Evolutionary conservation across 345 rosid species (phyloP).

Genomic region (Mallotus nudiflorus): DNA sequence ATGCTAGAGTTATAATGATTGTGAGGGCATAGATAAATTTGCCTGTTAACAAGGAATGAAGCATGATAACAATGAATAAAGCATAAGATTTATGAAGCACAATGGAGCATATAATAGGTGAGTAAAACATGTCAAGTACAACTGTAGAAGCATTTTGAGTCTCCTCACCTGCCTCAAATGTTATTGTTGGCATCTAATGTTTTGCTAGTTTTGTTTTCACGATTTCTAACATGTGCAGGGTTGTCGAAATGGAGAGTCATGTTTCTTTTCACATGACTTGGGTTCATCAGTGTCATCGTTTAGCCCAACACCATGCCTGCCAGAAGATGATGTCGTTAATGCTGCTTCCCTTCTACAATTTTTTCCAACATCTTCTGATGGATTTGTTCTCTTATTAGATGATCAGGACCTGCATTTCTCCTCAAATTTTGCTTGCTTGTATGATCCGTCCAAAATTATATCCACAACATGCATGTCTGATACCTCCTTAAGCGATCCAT

Average conservation of each 20-base stretch:
- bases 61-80: neutral
- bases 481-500: slow-evolving; percentile 37
- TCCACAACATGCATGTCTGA: slow-evolving; percentile 57
- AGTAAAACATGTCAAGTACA: neutral
- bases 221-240: slow-evolving; percentile 52
- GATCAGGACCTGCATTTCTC: slow-evolving; percentile 65
- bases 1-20: neutral
- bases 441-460: slow-evolving; percentile 55
- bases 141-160: neutral
- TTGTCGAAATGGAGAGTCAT: slow-evolving; percentile 74
- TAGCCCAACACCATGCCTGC: slow-evolving; percentile 42
- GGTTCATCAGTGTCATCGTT: slow-evolving; percentile 25
- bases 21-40: neutral
- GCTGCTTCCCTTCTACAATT: slow-evolving; percentile 45
- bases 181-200: neutral
- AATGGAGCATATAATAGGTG: neutral
- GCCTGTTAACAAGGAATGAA: neutral
- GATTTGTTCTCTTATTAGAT: slow-evolving; percentile 64
- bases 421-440: slow-evolving; percentile 52
- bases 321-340: slow-evolving; percentile 53
- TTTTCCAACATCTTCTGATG: slow-evolving; percentile 52
- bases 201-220: slow-evolving; percentile 9
- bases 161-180: neutral
- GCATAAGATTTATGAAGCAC: neutral
- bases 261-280: slow-evolving; percentile 65